These are phyloP conservation scores for Coemansia sp. DNA, from an alignment of 192 early-diverging fungal species.

Conservation along the genomic window DNA sequence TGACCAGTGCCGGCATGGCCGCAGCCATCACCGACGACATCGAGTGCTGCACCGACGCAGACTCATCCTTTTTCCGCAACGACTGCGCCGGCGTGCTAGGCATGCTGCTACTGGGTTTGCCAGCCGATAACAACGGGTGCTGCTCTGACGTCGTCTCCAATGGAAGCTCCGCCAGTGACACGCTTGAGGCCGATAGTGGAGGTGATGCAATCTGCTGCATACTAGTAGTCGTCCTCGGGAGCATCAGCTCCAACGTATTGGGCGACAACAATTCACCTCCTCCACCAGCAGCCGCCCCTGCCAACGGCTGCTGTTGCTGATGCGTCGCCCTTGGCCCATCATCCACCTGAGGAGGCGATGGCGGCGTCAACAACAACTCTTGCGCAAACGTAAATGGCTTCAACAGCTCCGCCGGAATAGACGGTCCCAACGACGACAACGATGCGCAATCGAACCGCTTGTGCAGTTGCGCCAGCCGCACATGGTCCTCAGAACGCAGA, in stretches of 20 bases:
- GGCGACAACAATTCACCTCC: not conserved
- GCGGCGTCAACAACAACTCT: slow-evolving; percentile 2
- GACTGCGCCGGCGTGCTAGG: not conserved
- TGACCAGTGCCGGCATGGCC: slow-evolving; percentile 10
- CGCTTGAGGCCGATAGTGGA: slow-evolving; percentile 12
- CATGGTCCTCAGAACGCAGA: slow-evolving; percentile 35
- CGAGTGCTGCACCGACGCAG: no score
- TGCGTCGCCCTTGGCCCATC: not conserved
- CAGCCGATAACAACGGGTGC: not conserved
- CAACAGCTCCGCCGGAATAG: slow-evolving; percentile 28
- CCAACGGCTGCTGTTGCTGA: not conserved
- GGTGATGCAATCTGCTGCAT: slow-evolving; percentile 12
- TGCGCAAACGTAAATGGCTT: slow-evolving; percentile 37
- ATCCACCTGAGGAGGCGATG: not conserved
- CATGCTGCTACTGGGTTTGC: not conserved
- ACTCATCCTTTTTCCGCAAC: not conserved
- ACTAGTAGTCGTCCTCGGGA: not conserved
- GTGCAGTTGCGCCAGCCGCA: slow-evolving; percentile 10
- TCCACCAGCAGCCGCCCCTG: not conserved
- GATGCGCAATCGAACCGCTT: not conserved
- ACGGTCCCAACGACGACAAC: not conserved
- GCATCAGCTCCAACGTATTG: not conserved
- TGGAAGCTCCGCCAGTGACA: slow-evolving; percentile 8
- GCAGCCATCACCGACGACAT: not conserved
- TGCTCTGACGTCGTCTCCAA: slow-evolving; percentile 1